phyloP scores from a whole-genome alignment of 176 grass and related monocot genomes.

The Typha latifolia region DNA sequence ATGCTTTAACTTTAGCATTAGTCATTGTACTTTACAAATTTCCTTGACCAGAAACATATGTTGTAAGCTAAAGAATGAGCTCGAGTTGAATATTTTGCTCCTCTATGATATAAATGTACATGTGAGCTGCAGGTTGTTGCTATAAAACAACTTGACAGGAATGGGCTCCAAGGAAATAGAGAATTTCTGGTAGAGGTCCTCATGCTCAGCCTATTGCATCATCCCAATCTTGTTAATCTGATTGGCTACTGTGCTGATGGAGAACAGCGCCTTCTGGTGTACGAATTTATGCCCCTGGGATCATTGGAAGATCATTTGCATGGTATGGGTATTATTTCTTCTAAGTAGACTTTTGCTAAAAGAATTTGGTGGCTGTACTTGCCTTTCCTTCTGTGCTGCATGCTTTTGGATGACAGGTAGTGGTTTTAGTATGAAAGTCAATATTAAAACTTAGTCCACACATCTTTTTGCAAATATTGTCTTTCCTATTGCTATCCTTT shows the following conservation, averaged over 20 bases:
- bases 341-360: neutral
- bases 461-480: too few species aligned
- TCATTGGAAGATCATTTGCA: constrained; percentile 71
- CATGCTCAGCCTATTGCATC: constrained; percentile 65
- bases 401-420: neutral
- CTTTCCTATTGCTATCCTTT: too few species aligned
- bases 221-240: constrained; percentile 67
- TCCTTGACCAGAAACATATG: too few species aligned
- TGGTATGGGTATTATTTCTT: constrained; percentile 32
- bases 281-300: constrained; percentile 79
- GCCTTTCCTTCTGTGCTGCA: neutral
- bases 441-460: too few species aligned
- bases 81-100: neutral
- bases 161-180: constrained; percentile 65
- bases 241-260: constrained; percentile 56
- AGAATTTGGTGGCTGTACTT: constrained; percentile 9
- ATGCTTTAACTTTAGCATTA: neutral
- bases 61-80: too few species aligned
- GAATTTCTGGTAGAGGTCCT: constrained; percentile 85
- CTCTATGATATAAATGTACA: neutral
- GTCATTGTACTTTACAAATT: too few species aligned
- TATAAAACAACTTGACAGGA: constrained; percentile 66
- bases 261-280: constrained; percentile 49
- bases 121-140: constrained; percentile 48
- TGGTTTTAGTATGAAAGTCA: too few species aligned